Evolutionary conservation across 2,329 filamentous ascomycete species (phyloP), one percentile per base, ranked within the genome.

Genomic region (Thermochaetoides dissita): DNA sequence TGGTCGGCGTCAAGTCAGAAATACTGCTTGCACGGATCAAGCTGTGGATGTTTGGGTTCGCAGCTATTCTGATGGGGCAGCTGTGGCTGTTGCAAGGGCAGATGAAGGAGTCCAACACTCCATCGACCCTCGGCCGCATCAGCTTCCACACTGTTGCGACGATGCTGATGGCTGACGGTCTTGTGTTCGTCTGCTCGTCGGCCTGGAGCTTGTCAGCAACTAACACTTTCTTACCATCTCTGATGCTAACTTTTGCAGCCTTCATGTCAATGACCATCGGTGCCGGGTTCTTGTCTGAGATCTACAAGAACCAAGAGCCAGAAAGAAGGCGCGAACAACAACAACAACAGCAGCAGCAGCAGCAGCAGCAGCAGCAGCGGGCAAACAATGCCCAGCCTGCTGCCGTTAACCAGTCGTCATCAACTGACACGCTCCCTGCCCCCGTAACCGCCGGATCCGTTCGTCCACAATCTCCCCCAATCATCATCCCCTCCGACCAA

Each of bases 101-200:
- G 59, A 78, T 80, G 64, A 72, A 71, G 49, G 76, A 81, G 53
- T 72, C 76, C 1, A 77, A 68, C 37, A 82, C 79, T 7, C 79
- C 79, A 3, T 82, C 78, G 0, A 82, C 77, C 2, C 65, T 81
- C 50, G 76, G 74, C 3, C 67, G 79, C 11, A 69, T 81, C 51
- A 81, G 77, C 57, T 77, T 81, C 55, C 71, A 70, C 55, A 80
- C 76, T 0, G 66, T 72, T 24, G 67, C 68, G 39, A 67, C 72
- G 48, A 79, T 81, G 72, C 62, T 79, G 30, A 63, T 81, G 44
- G 72, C 73, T 10, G 78, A 82, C 50, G 74, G 73, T 8, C 63
- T 79, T 48, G 63, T 72, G 3, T 78, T 79, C 48, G 64, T 65
- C 2, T 66, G 65, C n/a, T 68, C 69, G n/a, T 66, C 64, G 8